Conservation (phyloP, 192 early-diverging fungal species). For the Endogone sp. region DNA sequence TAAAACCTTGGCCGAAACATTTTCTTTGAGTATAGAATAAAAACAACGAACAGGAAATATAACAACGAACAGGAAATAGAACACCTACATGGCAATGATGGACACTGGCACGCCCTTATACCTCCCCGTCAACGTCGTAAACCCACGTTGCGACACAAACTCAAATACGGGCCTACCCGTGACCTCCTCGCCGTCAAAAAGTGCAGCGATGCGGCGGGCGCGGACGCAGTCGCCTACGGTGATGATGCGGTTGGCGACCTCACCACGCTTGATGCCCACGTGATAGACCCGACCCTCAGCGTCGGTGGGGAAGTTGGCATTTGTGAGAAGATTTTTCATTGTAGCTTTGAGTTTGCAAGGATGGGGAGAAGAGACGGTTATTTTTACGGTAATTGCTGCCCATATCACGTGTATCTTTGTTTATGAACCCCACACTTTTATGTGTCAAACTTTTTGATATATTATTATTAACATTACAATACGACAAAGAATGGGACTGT, state of each 20-base stretch:
- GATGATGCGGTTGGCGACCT: conserved; percentile 84
- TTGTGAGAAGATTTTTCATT: conserved; percentile 37
- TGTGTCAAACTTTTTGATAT: no score
- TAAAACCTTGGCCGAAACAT: conserved; percentile 2
- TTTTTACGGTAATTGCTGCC: no score
- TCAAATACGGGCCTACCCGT: conserved; percentile 37
- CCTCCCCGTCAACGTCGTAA: conserved; percentile 81
- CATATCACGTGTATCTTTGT: no score
- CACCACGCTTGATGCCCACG: conserved; percentile 68
- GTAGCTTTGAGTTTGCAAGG: not conserved
- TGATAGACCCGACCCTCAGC: conserved; percentile 79
- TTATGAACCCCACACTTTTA: no score
- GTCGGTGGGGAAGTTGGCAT: conserved; percentile 82
- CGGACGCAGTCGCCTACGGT: conserved; percentile 85
- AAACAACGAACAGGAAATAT: no score
- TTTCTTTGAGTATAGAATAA: no score
- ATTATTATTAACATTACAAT: no score
- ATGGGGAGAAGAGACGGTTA: no score
- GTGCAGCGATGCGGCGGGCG: conserved; percentile 54
- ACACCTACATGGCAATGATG: conserved; percentile 78
- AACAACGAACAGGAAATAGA: no score
- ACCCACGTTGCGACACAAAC: conserved; percentile 68
- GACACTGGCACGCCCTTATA: conserved; percentile 72
- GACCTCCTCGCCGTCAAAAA: conserved; percentile 21
- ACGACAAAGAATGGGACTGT: no score